These are phyloP conservation scores for Trypethelium eluteriae DNA, from an alignment of 495 filamentous ascomycete species.

Conservation along the genomic window DNA sequence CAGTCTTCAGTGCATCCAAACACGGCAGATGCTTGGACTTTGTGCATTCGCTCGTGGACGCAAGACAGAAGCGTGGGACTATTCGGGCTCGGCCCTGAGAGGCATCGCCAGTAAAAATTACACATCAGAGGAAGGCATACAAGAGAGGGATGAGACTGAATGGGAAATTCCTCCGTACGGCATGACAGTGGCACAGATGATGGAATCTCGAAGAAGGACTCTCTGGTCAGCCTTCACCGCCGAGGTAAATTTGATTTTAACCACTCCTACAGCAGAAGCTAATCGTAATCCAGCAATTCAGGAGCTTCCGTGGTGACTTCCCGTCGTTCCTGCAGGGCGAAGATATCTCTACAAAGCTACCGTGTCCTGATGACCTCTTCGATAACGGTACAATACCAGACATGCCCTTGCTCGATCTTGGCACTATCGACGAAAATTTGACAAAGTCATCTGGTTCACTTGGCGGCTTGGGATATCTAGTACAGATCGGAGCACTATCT, in stretches of 20 bases:
- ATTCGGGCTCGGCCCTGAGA: constrained; percentile 43
- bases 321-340: constrained; percentile 43
- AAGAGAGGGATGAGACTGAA: constrained; percentile 34
- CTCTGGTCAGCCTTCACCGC: constrained; percentile 61
- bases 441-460: constrained; percentile 16
- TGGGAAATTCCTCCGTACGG: constrained; percentile 37
- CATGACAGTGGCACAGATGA: constrained; percentile 31
- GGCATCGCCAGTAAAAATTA: not conserved
- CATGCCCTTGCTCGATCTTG: constrained; percentile 51
- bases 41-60: constrained; percentile 56
- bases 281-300: constrained; percentile 43
- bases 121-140: constrained; percentile 45
- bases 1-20: constrained; percentile 55
- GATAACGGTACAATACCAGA: constrained; percentile 43
- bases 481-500: constrained; percentile 56
- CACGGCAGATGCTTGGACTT: constrained; percentile 53
- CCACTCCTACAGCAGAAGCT: constrained; percentile 15
- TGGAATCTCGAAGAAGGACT: constrained; percentile 58
- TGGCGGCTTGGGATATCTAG: constrained; percentile 54
- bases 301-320: constrained; percentile 47
- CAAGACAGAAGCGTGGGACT: constrained; percentile 51
- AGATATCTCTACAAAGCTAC: constrained; percentile 56
- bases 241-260: constrained; percentile 42
- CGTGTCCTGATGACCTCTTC: constrained; percentile 50
- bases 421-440: constrained; percentile 29